These are phyloP conservation scores for Strobilomyces confusus DNA, from an alignment of 768 basidiomycete genomes.

Conservation along the genomic window DNA sequence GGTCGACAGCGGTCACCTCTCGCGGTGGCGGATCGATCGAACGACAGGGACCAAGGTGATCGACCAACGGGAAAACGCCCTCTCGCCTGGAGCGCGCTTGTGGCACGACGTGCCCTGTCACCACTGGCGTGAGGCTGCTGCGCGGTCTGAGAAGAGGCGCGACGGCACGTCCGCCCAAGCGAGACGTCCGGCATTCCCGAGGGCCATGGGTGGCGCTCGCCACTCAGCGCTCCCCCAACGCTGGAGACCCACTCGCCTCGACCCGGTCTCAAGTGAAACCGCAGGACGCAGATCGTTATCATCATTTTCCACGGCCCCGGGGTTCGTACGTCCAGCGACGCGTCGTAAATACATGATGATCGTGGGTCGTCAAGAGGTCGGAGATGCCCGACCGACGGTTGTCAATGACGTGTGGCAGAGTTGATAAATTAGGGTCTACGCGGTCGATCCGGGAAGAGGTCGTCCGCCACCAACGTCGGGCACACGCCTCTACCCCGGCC, in stretches of 20 bases:
- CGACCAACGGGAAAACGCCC: not conserved
- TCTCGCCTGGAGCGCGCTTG: not conserved
- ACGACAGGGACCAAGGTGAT: too few relatives aligned
- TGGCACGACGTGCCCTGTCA: not conserved
- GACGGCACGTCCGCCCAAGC: too few relatives aligned
- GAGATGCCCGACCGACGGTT: not conserved
- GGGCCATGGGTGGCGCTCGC: too few relatives aligned
- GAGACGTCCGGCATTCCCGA: too few relatives aligned
- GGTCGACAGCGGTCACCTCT: too few relatives aligned
- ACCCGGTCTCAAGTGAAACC: not conserved
- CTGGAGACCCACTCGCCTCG: not conserved
- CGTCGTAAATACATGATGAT: not conserved
- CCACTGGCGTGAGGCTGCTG: too few relatives aligned
- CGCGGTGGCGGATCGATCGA: not conserved
- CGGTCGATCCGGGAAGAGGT: not conserved
- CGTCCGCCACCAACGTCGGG: not conserved
- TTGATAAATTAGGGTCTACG: slow-evolving; percentile 17
- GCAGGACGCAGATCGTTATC: not conserved
- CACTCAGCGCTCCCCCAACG: too few relatives aligned
- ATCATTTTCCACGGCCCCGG: too few relatives aligned
- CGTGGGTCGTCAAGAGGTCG: not conserved
- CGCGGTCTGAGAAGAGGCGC: not conserved
- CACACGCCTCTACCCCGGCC: not conserved
- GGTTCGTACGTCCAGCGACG: not conserved
- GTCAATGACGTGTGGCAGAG: not conserved